phyloP scores from a whole-genome alignment of 2,329 filamentous ascomycete species.

The Aspergillus vadensis region DNA sequence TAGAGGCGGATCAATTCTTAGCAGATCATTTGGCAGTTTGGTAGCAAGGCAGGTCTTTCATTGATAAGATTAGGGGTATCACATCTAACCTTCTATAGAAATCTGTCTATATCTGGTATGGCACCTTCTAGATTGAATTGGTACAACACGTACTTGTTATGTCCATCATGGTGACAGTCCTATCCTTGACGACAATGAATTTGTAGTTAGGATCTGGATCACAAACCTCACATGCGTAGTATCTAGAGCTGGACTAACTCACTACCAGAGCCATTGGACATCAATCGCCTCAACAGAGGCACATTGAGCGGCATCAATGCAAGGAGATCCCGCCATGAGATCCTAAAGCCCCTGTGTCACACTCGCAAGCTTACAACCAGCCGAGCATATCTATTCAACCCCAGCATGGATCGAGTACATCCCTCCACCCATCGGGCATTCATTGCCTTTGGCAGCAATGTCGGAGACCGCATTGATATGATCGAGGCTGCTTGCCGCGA shows the following conservation, averaged over 20 bases:
- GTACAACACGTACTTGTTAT: too few relatives aligned
- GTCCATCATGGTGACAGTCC: too few relatives aligned
- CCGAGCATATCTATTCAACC: constrained; percentile 13
- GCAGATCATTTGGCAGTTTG: constrained; percentile 12
- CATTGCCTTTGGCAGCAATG: constrained; percentile 88
- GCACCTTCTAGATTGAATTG: neutral
- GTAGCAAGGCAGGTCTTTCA: constrained; percentile 21
- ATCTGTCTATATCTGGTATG: constrained; percentile 13
- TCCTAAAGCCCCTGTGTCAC: neutral
- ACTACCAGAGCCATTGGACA: neutral
- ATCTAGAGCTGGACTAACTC: neutral
- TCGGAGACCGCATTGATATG: constrained; percentile 80
- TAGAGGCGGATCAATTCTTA: constrained; percentile 1
- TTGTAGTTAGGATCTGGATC: neutral
- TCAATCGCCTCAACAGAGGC: neutral
- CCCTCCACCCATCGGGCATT: constrained; percentile 58
- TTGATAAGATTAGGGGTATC: constrained; percentile 1
- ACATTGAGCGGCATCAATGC: neutral
- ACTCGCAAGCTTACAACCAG: constrained; percentile 17
- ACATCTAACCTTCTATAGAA: constrained; percentile 20
- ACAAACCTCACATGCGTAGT: too few relatives aligned
- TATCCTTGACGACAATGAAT: neutral
- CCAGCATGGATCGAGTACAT: constrained; percentile 22
- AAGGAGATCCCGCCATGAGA: constrained; percentile 11
- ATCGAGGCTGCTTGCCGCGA: constrained; percentile 81